Evolutionary conservation across 2,329 filamentous ascomycete species (phyloP).

Genomic region (Fusarium hostae): DNA sequence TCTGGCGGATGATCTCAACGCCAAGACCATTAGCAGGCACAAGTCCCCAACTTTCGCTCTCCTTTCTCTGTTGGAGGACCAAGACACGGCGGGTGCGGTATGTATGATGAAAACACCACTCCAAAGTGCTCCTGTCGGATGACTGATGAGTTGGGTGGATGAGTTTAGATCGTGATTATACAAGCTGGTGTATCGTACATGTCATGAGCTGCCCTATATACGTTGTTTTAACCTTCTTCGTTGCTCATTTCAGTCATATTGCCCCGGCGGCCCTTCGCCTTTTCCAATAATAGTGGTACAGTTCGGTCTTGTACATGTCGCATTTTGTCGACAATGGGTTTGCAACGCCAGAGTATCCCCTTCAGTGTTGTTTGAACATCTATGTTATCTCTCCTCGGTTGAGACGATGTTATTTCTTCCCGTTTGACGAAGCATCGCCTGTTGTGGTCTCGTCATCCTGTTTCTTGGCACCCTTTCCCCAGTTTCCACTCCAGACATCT

Average conservation of each 20-base stretch:
- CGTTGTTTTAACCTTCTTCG: slow-evolving; percentile 5
- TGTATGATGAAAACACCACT: neutral
- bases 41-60: neutral
- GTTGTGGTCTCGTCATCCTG: slow-evolving; percentile 40
- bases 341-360: neutral
- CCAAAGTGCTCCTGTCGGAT: neutral
- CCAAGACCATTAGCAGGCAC: neutral
- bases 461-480: slow-evolving; percentile 46
- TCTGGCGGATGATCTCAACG: neutral
- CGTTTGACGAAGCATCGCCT: slow-evolving; percentile 10
- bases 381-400: slow-evolving; percentile 39
- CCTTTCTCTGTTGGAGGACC: neutral
- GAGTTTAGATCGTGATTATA: slow-evolving; percentile 6
- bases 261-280: neutral
- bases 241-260: neutral
- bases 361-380: neutral
- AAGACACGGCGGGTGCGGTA: neutral
- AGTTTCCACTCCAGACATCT: slow-evolving; percentile 62
- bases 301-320: slow-evolving; percentile 21
- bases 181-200: slow-evolving; percentile 25
- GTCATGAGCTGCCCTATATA: neutral
- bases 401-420: slow-evolving; percentile 38
- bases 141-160: neutral
- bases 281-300: slow-evolving; percentile 31
- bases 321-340: neutral